Base-by-base conservation (phyloP, 768 basidiomycete genomes). In the Chlorophyllum brunneum region DNA sequence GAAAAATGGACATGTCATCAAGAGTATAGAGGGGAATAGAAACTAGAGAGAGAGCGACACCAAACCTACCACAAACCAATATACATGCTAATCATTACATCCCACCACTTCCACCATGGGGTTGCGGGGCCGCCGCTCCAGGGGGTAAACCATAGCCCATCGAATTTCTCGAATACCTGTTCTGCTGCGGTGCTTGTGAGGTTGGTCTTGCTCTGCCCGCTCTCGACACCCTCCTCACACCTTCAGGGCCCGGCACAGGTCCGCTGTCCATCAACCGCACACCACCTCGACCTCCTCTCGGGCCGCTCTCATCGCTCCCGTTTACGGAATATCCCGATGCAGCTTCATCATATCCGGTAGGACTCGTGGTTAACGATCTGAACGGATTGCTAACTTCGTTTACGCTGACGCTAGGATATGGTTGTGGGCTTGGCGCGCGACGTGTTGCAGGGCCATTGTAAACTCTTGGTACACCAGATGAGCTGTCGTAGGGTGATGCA, bases 191-290 rank as follows among this genome's bases (percentile, higher is more conserved):
- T 20, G 71, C 69, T 60, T 86, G 84, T 27, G 86, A 82, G 23
- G 79, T 73, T 11, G 84, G 77, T 39, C 88, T 72, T 58, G 84
- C 75, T 33, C 69, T 69, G 7, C 72, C 62, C 41, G 78, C 81
- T 60, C 89, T 73, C 41, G 88, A 79, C 23, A 95, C 88, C 52
- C 92, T 71, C 34, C 92, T 79, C 23, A 93, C 92, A 48, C 87
- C 86, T 15, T 88, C 84, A 7, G 83, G 79, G 30, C 80, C 79
- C 34, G 88, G 85, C 2, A 94, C 88, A 33, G 91, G 92, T 11
- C 95, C 95, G 60, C 80, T 71, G 58, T 98, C 95, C 49, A 80
- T 80, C 51, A 98, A 68, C 39, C 85, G 85, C 42, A 97, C 77
- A 20, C 94, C 92, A 9, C 88, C 80, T 4, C 68, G 64, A 29